Evolutionary conservation across 169 alveolate genomes (phyloP).

Genomic region (Plasmodium knowlesi): DNA sequence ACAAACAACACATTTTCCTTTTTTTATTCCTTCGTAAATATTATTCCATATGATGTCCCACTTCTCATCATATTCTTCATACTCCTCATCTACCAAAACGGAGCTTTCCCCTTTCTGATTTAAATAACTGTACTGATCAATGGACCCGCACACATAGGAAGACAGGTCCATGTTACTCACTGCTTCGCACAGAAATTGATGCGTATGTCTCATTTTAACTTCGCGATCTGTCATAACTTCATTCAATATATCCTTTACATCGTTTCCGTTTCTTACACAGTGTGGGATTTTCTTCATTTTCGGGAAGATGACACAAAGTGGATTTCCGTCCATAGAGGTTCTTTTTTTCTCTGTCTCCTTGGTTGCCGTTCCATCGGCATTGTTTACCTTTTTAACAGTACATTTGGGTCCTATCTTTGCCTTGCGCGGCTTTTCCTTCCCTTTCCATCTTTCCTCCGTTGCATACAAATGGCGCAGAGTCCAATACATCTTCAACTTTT

Average conservation of each 20-base stretch:
- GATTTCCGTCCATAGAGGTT: neutral
- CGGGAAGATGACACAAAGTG: neutral
- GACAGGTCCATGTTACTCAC: slow-evolving; percentile 51
- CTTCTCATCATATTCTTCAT: slow-evolving; percentile 55
- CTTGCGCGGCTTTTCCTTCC: neutral
- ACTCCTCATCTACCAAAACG: neutral
- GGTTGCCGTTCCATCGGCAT: neutral
- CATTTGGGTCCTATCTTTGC: neutral
- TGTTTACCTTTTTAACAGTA: neutral
- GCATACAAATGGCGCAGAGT: neutral
- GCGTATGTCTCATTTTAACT: neutral
- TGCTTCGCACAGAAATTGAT: slow-evolving; percentile 30
- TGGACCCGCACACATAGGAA: slow-evolving; percentile 32
- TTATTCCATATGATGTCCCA: slow-evolving; percentile 80
- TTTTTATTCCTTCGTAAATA: slow-evolving; percentile 81
- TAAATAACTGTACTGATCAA: slow-evolving; percentile 41
- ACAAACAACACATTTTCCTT: slow-evolving; percentile 87
- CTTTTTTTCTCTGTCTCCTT: neutral
- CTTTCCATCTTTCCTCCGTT: neutral
- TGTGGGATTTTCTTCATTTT: neutral
- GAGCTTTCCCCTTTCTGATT: slow-evolving; percentile 7
- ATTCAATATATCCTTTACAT: neutral
- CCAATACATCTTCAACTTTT: slow-evolving; percentile 24
- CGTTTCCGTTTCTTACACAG: neutral
- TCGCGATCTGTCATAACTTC: slow-evolving; percentile 1